Evolutionary conservation across 2,329 filamentous ascomycete species (phyloP), one percentile per base, ranked within the genome.

Genomic region (Neonectria punicea): DNA sequence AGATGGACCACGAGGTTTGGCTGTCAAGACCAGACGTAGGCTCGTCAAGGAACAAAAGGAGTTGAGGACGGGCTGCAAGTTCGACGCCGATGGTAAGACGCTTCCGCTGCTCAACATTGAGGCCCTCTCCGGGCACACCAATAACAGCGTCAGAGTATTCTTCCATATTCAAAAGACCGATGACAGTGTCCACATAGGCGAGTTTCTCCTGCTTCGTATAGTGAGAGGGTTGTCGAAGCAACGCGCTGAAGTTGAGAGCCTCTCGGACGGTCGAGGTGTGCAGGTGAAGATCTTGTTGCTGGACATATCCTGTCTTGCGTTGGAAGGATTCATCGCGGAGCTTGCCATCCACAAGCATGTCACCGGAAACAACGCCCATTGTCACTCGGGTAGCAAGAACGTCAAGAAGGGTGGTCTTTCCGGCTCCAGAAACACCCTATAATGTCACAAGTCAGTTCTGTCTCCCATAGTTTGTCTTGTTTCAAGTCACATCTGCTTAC

Each of bases 231-330:
- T 97, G 93, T 68, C 93, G 90, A 36, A 97, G 89, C 5, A 93
- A 77, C 16, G 93, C 93, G 72, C 90, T 93, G 80, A 97, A 97
- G 66, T 87, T 87, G 22, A 97, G 84, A 8, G 93, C 92, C 79
- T 97, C 93, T 66, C 93, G 88, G 25, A 97, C 93, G 0, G 93
- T 97, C 0, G 89, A 89, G 0, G 92, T 95, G 16, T 89, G 84
- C 30, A 94, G 84, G 76, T 97, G 93, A 4, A 97, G 83, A 85
- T 97, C 93, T 74, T 96, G 92, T 76, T 97, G 93, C 75, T 96
- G 92, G n/a, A 93, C 93, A 70, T 96, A 96, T 41, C 93, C 93
- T 0, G 92, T 95, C 80, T 93, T 94, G 61, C 93, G 89, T 76
- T 96, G 93, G 84, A 97, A 96, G 0, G 91, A 93, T 13, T 85